These are phyloP conservation scores for Cucumis melo DNA, from an alignment of 306 rosid species.

Conservation along the genomic window DNA sequence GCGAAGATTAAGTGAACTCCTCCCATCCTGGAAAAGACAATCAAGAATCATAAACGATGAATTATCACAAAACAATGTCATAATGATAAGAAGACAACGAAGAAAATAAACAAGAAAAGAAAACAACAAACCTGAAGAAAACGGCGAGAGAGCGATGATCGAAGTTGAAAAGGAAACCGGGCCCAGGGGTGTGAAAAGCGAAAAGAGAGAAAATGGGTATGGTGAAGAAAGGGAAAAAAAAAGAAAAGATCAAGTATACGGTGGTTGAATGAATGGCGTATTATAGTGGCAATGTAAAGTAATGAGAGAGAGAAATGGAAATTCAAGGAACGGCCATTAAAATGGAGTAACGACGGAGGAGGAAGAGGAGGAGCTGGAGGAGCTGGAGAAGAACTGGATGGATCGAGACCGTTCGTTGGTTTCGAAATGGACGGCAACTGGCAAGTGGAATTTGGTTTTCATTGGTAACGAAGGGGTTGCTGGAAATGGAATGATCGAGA, in stretches of 20 bases:
- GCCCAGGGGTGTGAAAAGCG: neutral
- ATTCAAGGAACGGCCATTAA: neutral
- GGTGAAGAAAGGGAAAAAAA: neutral
- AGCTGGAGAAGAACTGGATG: neutral
- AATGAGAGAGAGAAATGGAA: neutral
- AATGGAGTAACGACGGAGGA: neutral
- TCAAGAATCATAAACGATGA: neutral
- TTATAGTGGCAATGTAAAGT: neutral
- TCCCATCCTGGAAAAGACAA: conserved; percentile 2
- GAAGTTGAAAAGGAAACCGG: neutral
- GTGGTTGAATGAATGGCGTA: conserved; percentile 1
- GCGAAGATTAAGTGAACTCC: neutral
- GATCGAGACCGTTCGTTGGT: conserved; percentile 1
- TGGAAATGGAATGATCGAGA: neutral
- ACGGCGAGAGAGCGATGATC: conserved; percentile 1
- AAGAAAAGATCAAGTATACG: neutral
- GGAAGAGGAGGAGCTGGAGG: neutral
- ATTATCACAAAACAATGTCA: neutral
- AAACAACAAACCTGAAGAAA: neutral
- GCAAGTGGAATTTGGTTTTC: neutral
- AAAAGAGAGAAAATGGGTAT: neutral
- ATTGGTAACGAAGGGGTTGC: neutral
- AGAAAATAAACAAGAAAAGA: neutral
- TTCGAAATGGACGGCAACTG: neutral
- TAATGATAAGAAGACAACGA: neutral